Percentiles rank a stretch among this genome's conserved stretches.
Evolutionary conservation across 352 stramenopile species (phyloP).

Genomic region (Phytopythium litorale): DNA sequence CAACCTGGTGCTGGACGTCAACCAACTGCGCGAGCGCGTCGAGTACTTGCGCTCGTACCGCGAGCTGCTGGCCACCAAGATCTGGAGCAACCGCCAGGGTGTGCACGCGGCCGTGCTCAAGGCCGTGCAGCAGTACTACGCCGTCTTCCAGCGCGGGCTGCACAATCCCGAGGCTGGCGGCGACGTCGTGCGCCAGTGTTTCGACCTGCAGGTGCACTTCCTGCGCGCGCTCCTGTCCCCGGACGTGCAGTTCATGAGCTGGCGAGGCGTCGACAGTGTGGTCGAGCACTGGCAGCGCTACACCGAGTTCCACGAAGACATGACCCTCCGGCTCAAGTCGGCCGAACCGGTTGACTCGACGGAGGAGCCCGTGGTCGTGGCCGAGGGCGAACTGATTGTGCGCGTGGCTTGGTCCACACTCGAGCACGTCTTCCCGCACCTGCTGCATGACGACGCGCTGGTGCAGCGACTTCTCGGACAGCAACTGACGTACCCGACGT

Average conservation of each 20-base stretch:
- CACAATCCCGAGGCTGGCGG: slow-evolving; percentile 42
- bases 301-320: slow-evolving; percentile 45
- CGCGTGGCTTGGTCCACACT: slow-evolving; percentile 33
- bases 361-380: slow-evolving; percentile 53
- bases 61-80: slow-evolving; percentile 38
- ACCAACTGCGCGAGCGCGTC: slow-evolving; percentile 55
- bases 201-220: slow-evolving; percentile 52
- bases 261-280: slow-evolving; percentile 31
- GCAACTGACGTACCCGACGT: slow-evolving; percentile 31
- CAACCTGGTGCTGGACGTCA: slow-evolving; percentile 65
- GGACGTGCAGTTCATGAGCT: slow-evolving; percentile 32
- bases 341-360: slow-evolving; percentile 39
- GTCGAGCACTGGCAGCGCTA: slow-evolving; percentile 63
- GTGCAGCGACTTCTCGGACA: slow-evolving; percentile 26
- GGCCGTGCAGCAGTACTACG: slow-evolving; percentile 66
- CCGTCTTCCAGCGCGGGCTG: slow-evolving; percentile 50
- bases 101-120: slow-evolving; percentile 45
- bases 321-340: slow-evolving; percentile 31
- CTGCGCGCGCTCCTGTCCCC: slow-evolving; percentile 40
- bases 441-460: slow-evolving; percentile 34
- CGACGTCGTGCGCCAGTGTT: slow-evolving; percentile 39
- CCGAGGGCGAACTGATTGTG: slow-evolving; percentile 27
- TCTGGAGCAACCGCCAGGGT: slow-evolving; percentile 40
- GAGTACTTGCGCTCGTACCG: slow-evolving; percentile 45
- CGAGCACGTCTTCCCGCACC: slow-evolving; percentile 41